A percentile compares a stretch with the other conserved stretches of the same genome.
These are phyloP conservation scores for Meira nashicola DNA, from an alignment of 1,284 basidiomycete species.

Conservation along the genomic window DNA sequence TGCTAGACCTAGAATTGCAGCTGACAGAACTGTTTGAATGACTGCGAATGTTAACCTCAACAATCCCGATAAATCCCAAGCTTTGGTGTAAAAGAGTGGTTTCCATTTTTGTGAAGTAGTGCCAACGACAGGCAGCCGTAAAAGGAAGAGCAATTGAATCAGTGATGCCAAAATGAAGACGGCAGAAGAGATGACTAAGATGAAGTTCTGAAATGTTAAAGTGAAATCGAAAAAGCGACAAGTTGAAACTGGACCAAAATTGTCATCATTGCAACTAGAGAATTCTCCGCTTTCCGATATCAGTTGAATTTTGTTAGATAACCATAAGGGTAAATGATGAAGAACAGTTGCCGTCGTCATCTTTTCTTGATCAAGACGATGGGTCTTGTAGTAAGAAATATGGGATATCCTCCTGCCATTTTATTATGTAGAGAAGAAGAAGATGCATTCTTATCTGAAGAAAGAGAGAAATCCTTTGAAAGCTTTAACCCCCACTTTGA, in stretches of 20 bases:
- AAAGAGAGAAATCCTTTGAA: too few species aligned
- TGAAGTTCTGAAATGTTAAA: slow-evolving; percentile 29
- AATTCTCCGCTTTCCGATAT: too few species aligned
- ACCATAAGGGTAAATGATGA: too few species aligned
- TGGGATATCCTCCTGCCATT: too few species aligned
- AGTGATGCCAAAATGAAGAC: slow-evolving; percentile 19
- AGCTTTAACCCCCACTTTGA: too few species aligned
- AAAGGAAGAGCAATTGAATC: slow-evolving; percentile 14
- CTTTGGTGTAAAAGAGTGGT: neutral
- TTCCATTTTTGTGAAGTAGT: neutral
- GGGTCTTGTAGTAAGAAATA: too few species aligned
- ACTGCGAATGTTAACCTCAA: slow-evolving; percentile 19
- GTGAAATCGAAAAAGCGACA: slow-evolving; percentile 42
- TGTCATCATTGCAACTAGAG: too few species aligned
- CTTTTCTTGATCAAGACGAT: too few species aligned
- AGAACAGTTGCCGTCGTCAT: too few species aligned
- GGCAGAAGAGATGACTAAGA: slow-evolving; percentile 24
- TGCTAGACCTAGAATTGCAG: slow-evolving; percentile 17
- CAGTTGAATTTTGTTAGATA: too few species aligned
- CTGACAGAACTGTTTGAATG: slow-evolving; percentile 19
- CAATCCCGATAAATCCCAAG: slow-evolving; percentile 22
- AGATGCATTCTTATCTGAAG: too few species aligned
- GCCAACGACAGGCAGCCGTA: neutral
- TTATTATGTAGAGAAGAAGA: too few species aligned
- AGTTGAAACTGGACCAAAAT: slow-evolving; percentile 24